Evolutionary conservation across 352 stramenopile species (phyloP), one percentile per base, ranked within the genome.

Genomic region (Phytopythium ostracodes): DNA sequence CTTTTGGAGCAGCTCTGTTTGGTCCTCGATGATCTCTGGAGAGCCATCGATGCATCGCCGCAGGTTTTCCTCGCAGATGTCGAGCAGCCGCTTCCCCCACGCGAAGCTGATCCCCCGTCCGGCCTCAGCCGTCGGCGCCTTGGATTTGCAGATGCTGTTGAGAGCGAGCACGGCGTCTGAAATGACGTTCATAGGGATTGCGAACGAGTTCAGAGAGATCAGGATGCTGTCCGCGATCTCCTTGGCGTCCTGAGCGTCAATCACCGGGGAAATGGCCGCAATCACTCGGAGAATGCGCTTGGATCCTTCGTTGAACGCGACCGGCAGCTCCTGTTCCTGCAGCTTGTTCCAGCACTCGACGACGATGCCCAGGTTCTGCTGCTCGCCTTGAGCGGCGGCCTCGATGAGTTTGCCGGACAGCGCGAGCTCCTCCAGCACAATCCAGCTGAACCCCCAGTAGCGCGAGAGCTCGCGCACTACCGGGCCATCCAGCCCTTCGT

Each of bases 251-350:
- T 80, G 72, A 4, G 82, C 74, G 60, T 91, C 73, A 44, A 95
- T 89, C 8, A 92, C 68, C 0, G 85, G 78, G 14, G 87, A 81
- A 43, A 96, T 66, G 1, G 83, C 80, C 6, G 84, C 81, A 44
- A 96, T 84, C 15, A 96, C 87, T 4, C 87, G 87, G 17, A 96
- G 63, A 68, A 94, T 92, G 2, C 84, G 83, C 59, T 92, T 92
- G 11, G 84, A 87, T 7, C 85, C 81, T 27, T 96, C 84, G 42
- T 84, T 84, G 43, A 91, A 94, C 22, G 73, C 76, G 1, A 76
- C 59, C 0, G 83, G 81, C 20, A 94, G 63, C 36, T 76, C 73
- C 36, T 92, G 75, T 24, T 86, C 72, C 56, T 91, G 83, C 15
- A 92, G 66, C 55, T 85, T 88, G 56, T 86, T 88, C 87, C 87